These are phyloP conservation scores for Ganoderma resinaceum DNA, from an alignment of 1,284 basidiomycete species.

Conservation along the genomic window DNA sequence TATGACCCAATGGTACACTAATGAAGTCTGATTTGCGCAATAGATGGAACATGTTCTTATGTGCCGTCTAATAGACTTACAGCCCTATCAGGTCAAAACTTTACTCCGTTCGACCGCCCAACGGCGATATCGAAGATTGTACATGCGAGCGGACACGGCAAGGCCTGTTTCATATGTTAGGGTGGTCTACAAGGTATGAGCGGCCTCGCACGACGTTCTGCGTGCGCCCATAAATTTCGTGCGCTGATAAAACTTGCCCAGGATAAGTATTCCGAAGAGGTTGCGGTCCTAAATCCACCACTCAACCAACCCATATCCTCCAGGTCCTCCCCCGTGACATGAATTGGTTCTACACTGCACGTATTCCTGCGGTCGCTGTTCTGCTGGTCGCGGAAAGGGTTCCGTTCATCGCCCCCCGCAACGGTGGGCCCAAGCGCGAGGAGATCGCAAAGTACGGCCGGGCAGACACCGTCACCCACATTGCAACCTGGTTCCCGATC, in stretches of 20 bases:
- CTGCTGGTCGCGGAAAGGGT: neutral
- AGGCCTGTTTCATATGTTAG: neutral
- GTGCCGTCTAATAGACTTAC: neutral
- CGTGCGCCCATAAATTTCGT: neutral
- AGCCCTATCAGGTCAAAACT: neutral
- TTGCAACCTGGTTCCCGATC: constrained; percentile 3
- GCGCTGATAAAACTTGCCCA: neutral
- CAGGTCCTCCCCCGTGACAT: neutral
- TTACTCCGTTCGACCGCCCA: neutral
- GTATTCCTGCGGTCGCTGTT: neutral
- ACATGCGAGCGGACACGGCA: neutral
- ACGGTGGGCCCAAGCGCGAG: neutral
- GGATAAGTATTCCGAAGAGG: neutral
- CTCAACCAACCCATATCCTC: neutral
- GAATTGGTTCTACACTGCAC: neutral
- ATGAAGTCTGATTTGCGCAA: neutral
- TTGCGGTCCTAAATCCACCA: neutral
- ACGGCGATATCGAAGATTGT: neutral
- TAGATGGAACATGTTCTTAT: neutral
- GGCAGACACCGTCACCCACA: constrained; percentile 3
- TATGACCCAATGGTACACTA: neutral
- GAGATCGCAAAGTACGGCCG: constrained; percentile 1
- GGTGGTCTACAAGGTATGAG: neutral
- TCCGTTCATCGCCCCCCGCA: constrained; percentile 9
- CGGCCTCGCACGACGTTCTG: neutral